Evolutionary conservation across 805 yeast species (phyloP), one percentile per base, ranked within the genome.

Genomic region (Hanseniaspora vineae): DNA sequence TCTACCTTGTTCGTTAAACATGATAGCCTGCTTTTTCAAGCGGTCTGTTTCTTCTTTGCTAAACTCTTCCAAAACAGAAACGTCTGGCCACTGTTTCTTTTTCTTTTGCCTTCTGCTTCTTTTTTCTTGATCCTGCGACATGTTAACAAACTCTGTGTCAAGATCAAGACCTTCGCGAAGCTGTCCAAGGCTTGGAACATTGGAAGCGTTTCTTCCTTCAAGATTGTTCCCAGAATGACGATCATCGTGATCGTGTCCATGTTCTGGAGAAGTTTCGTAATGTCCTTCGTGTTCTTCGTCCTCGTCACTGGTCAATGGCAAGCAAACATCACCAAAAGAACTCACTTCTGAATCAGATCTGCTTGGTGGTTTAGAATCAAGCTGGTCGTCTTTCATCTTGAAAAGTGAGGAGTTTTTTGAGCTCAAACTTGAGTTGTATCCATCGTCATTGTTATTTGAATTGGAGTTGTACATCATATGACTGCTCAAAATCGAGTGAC

Each of bases 291-390:
- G 17, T 31, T 44, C 50, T 42, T 44, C 50, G 42, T 48, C 61
- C 15, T 58, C 58, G 43, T 75, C 77, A 52, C 50, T 48, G 10
- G 81, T 88, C 37, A 88, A 70, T 0, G 95, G 96, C 62, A 87
- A 78, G 58, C 96, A 90, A 23, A 90, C 98, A 64, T 90, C 98
- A 59, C 83, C 89, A 50, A 90, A 66, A 1, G 96, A 84, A 0
- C 95, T 80, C 39, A 78, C 76, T 47, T 76, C 78, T 1, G 71
- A 66, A 58, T 35, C 68, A 5, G 48, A 58, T 51, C 70, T 62
- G 1, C 72, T 64, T 2, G 69, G 65, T 1, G 74, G 74, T 45
- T 69, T 66, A 3, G 74, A 70, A 35, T 66, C 20, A 13, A 19
- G 13, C 13, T 20, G 29, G 17, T 14, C n/a, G 12, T 23, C n/a